Base-by-base conservation (phyloP, 176 grass and related monocot genomes). In the Neostapfia colusana region DNA sequence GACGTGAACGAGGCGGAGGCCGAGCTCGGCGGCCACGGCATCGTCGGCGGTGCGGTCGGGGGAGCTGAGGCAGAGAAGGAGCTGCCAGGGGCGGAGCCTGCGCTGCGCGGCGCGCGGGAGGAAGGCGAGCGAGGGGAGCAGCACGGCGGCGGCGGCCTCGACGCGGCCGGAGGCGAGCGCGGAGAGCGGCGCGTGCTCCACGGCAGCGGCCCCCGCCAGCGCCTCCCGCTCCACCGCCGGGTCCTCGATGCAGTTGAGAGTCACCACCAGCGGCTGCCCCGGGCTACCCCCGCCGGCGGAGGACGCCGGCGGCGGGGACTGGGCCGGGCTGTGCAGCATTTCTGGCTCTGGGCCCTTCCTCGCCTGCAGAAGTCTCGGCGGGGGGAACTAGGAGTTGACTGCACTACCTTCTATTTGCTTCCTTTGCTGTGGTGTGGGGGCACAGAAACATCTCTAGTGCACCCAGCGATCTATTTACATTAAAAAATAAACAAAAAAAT, bases 31-130 rank as follows among this genome's bases (percentile, higher is more conserved):
- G 68, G 91, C 94, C 0, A 78, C 84, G n/a, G 84, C 84, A 38
- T 79, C 76, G 63, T 93, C 91, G 5, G 84, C 89, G 70, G 86
- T 86, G 28, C 91, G 91, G 86, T 93, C 94, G 2, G 84, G 71
- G 13, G 89, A 97, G 17, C 91, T 84, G 25, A 97, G 86, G 73
- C 91, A 97, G 72, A 91, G 94, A 23, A 97, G 59, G 12, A 97
- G 91, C 88, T 97, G 94, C 91, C 91, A 97, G 1, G 90, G 94
- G 0, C 94, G 81, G 61, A 97, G 88, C 2, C 94, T 49, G 26
- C 94, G 94, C 83, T 91, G 94, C 67, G 91, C 94, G 36, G 94
- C 81, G 39, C 94, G 90, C 23, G 94, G 94, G 49, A 97, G 90
- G 70, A 97, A 91, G 44, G 88, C 88, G 59, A 93, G 88, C 28